Evolutionary conservation across 352 stramenopile species (phyloP), one percentile per base, ranked within the genome.

Genomic region (Aphanomyces astaci): DNA sequence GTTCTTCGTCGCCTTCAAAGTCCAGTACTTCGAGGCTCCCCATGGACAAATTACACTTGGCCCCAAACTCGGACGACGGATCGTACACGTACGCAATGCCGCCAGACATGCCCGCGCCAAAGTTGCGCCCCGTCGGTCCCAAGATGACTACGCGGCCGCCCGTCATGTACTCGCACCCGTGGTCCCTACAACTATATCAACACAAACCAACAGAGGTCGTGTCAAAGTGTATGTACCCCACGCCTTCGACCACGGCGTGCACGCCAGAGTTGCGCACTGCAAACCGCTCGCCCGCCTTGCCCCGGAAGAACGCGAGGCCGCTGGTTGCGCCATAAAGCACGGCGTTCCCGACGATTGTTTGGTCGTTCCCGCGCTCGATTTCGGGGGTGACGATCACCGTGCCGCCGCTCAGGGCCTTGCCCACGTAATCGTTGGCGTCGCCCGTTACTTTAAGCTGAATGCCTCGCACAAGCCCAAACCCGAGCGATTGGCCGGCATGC

Each of bases 91-190:
- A 99, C 13, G 94, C 95, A 67, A 98, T 95, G 51, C 95, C 95
- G 46, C 96, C 95, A 71, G 87, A 97, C 94, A 98, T 98, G 71
- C 95, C 95, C 31, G 95, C 95, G 51, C 90, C 95, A 78, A 98
- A 98, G 83, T 99, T 99, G 70, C 94, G 88, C 33, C 96, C 95
- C 36, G 93, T 98, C 25, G 82, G 75, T 19, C 95, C 95, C 5
- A 99, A 78, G 53, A 97, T 86, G 30, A 98, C 90, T 32, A 98
- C 86, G 56, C 88, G 76, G 66, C 94, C 95, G 67, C 95, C 95
- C n/a, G 96, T 99, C 96, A 99, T 99, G 86, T 99, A 99, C 78
- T 99, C 96, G 64, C 91, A 97, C 31, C 94, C 94, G 76, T 99
- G 96, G 74, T 98, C 95, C 71, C 54, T 63, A 49, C 30, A 48